These are phyloP conservation scores for Edaphochlamys debaryana DNA, from an alignment of 139 green algal species.

Conservation along the genomic window DNA sequence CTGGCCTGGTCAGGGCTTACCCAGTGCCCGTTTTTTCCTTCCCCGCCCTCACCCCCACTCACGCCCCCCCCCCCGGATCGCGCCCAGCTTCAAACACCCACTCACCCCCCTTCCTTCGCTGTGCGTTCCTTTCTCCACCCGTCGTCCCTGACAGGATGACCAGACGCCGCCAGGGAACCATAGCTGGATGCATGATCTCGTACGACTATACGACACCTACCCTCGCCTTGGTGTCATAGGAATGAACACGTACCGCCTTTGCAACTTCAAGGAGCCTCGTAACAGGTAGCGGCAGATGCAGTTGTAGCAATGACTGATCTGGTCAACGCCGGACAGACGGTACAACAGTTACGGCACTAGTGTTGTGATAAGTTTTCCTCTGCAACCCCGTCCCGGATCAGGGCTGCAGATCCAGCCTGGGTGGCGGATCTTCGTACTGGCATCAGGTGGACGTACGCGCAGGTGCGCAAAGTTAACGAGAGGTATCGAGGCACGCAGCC, in stretches of 20 bases:
- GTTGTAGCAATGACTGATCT: no score
- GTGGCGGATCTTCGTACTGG: not conserved
- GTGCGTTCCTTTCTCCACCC: no score
- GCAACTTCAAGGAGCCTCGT: not conserved
- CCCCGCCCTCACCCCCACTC: no score
- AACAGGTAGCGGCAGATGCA: not conserved
- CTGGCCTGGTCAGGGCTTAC: rapidly evolving
- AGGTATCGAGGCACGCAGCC: no score
- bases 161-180: not conserved
- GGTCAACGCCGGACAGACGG: no score
- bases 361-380: no score
- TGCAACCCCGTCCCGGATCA: no score
- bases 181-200: not conserved
- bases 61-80: no score
- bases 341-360: no score
- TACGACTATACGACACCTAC: not conserved
- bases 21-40: no score
- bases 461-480: not conserved
- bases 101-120: no score
- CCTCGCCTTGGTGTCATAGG: conserved; percentile 7
- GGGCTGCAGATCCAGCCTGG: not conserved
- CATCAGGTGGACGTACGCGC: conserved; percentile 17
- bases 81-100: no score
- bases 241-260: conserved; percentile 39
- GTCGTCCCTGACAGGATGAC: conserved; percentile 4